Base-by-base conservation (phyloP, 345 rosid species). In the Adansonia digitata region DNA sequence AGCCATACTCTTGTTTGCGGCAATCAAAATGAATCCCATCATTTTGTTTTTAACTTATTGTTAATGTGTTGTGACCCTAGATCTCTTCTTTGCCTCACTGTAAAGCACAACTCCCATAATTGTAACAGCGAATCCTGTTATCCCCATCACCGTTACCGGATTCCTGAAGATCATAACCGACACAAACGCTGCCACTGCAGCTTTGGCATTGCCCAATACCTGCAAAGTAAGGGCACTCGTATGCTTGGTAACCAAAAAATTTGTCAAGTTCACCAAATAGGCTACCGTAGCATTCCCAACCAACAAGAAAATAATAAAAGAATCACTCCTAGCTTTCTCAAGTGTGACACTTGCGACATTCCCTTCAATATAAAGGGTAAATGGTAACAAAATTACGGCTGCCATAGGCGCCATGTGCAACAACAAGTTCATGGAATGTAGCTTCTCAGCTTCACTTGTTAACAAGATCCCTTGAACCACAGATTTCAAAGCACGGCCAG, bases 331-430 rank as follows among this genome's bases (percentile, higher is more conserved):
- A 0, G 97, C 94, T 77, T 95, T 93, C 82, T 95, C 98, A 2
- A 91, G 11, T 5, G 96, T 85, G 75, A 87, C 13, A 1, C 90
- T 84, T 5, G 90, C 88, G 45, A 95, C 94, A 74, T 95, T 95
- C 76, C 99, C 99, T 84, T 95, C 98, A 0, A 91, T 86, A 80
- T 91, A 95, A 22, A 95, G 96, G 18, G 96, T 89, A 72, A 95
- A 84, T 14, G 99, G 99, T 56, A 95, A 65, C 72, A 95, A 84
- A 75, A 95, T 90, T 82, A 89, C 45, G 17, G 98, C 98, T 0
- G 98, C 94, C 96, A 93, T 90, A 1, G 99, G 99, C 6, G 99
- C 98, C 98, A 93, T 95, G 72, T 91, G 91, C 1, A 95, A 82
- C 42, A 95, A 71, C 80, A 95, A 79, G 83, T 95, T 95, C 99